These are phyloP conservation scores for Dryas drummondii DNA, from an alignment of 306 rosid genomes.

Conservation along the genomic window DNA sequence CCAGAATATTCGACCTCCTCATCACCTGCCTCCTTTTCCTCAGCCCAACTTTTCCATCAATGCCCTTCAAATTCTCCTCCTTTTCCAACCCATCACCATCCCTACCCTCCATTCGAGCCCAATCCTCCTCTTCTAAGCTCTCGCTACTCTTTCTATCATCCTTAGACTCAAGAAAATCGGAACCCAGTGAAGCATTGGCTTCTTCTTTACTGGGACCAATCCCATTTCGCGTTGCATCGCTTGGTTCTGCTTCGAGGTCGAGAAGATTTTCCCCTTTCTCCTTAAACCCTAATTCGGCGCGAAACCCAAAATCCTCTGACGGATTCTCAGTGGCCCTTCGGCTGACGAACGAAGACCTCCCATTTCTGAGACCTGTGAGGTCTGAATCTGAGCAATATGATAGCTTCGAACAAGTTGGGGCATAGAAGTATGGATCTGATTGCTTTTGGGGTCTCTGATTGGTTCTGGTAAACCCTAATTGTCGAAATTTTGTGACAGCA, in stretches of 20 bases:
- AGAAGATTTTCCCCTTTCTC: slow-evolving; percentile 33
- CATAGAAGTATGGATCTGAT: slow-evolving; percentile 5
- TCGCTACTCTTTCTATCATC: slow-evolving; percentile 12
- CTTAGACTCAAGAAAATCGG: slow-evolving; percentile 29
- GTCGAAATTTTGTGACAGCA: slow-evolving; percentile 37
- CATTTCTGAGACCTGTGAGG: slow-evolving; percentile 13
- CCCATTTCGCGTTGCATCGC: slow-evolving; percentile 5
- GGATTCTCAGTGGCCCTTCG: slow-evolving; percentile 25
- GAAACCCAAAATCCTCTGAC: slow-evolving; percentile 30
- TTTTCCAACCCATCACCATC: slow-evolving; percentile 34
- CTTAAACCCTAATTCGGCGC: slow-evolving; percentile 46
- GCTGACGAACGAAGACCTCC: slow-evolving; percentile 1
- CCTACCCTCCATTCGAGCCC: slow-evolving; percentile 29
- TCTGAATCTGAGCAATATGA: slow-evolving; percentile 21
- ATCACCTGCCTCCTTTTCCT: slow-evolving; percentile 58
- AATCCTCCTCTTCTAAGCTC: slow-evolving; percentile 35
- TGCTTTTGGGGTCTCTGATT: slow-evolving; percentile 21
- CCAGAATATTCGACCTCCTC: slow-evolving; percentile 77
- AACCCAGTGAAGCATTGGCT: slow-evolving; percentile 19
- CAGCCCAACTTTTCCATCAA: slow-evolving; percentile 39
- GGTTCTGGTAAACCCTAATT: slow-evolving; percentile 25
- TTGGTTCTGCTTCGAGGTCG: slow-evolving; percentile 26
- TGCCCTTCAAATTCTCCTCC: slow-evolving; percentile 36
- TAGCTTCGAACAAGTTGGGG: slow-evolving; percentile 21
- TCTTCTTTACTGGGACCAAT: slow-evolving; percentile 16